Evolutionary conservation across 352 stramenopile species (phyloP), one percentile per base, ranked within the genome.

Genomic region (Globisporangium recalcitrans): DNA sequence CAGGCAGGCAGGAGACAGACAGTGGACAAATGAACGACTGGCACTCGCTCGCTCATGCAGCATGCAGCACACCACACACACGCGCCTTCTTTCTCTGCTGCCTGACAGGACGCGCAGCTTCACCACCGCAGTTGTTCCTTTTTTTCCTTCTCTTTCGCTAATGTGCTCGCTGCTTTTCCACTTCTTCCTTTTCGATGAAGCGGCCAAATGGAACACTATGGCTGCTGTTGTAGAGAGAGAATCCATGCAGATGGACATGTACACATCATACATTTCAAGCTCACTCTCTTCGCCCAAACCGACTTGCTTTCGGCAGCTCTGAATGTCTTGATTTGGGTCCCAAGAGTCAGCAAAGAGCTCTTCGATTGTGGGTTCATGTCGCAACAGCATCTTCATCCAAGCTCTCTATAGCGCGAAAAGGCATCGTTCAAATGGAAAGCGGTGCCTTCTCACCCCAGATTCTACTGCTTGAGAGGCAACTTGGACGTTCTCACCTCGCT

Each of bases 71-170:
- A 1, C 32, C 32, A 9, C 27, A 31, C 36, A 42, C 36, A 19
- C 36, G 36, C 36, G 36, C 13, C 36, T 44, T 44, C 36, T 44
- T 21, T 44, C 36, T 44, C 38, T 44, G 38, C 38, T 44, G 14
- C 11, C 27, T 31, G 5, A 2, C 27, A 6, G 27, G 27, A 31
- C 27, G 5, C 32, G 11, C 9, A 38, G 34, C 9, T 13, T 40
- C 13, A 6, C n/a, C 38, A 46, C 38, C 38, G 38, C 38, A 46
- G 38, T 46, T 46, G 38, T 46, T 46, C 36, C 38, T 46, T 46
- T 46, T 46, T 46, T 46, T 46, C 16, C 38, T 46, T 46, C 38
- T 46, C 38, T 46, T 46, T 46, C 38, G 38, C 38, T 22, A 46
- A 46, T 46, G 38, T 5, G 38, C 31, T 1, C 8, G 5, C 38